phyloP scores from a whole-genome alignment of 441 rosid genomes.

The Erodium moschatum region DNA sequence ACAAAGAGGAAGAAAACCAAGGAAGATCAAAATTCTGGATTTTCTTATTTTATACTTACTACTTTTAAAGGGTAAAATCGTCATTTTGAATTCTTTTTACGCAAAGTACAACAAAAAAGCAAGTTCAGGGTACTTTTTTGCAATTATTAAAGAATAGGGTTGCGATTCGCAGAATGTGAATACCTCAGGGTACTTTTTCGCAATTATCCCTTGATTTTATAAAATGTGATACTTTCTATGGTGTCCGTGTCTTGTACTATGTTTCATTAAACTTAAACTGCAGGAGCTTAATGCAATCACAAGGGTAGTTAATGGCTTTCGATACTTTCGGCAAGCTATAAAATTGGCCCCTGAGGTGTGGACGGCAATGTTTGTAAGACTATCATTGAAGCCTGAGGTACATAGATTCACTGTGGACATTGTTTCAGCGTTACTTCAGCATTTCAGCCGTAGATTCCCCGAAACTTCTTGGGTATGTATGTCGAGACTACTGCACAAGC shows the following conservation, averaged over 20 bases:
- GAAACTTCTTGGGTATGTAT: slow-evolving; percentile 48
- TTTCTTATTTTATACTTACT: too few relatives aligned
- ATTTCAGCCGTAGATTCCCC: slow-evolving; percentile 44
- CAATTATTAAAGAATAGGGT: background rate
- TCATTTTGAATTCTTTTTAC: too few relatives aligned
- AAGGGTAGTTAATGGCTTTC: slow-evolving; percentile 56
- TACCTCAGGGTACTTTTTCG: too few relatives aligned
- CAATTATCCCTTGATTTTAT: too few relatives aligned
- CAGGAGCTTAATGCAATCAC: slow-evolving; percentile 42
- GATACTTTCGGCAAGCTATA: slow-evolving; percentile 43
- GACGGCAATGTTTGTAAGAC: slow-evolving; percentile 64
- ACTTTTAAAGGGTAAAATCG: too few relatives aligned
- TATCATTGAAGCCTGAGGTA: slow-evolving; percentile 53
- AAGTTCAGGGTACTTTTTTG: too few relatives aligned
- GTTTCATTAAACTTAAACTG: background rate
- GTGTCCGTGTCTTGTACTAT: too few relatives aligned
- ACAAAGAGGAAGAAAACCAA: too few relatives aligned
- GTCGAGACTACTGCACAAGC: slow-evolving; percentile 51
- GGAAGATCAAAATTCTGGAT: too few relatives aligned
- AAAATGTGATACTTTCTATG: too few relatives aligned
- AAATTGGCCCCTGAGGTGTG: slow-evolving; percentile 76
- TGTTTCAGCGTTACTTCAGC: slow-evolving; percentile 41
- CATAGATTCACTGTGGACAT: slow-evolving; percentile 47
- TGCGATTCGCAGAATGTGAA: background rate
- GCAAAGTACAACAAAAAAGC: too few relatives aligned